These are phyloP conservation scores for Ganoderma boninense DNA, from an alignment of 1,284 basidiomycete genomes.

Conservation along the genomic window DNA sequence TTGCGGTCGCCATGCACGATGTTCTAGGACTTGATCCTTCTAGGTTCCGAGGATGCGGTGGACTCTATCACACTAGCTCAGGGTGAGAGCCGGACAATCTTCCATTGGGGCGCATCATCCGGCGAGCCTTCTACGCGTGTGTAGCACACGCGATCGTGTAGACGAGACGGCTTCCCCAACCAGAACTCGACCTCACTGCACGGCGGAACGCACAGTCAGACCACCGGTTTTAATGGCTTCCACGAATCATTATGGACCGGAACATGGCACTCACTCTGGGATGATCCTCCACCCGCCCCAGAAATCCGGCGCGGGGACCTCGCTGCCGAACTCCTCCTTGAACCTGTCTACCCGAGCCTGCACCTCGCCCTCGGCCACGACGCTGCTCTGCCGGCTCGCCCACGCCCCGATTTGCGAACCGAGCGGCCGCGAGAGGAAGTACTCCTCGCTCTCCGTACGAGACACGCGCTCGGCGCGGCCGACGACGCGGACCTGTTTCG, in stretches of 20 bases:
- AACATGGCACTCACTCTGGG: constrained; percentile 71
- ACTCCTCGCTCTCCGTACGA: constrained; percentile 79
- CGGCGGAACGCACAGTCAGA: not conserved
- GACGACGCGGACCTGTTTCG: constrained; percentile 85
- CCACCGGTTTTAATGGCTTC: not conserved
- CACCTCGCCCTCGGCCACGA: constrained; percentile 79
- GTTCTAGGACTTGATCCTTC: constrained; percentile 11
- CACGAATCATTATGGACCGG: constrained; percentile 2
- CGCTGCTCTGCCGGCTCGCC: constrained; percentile 88
- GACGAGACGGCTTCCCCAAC: constrained; percentile 88
- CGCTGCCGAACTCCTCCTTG: constrained; percentile 67
- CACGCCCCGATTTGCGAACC: constrained; percentile 92
- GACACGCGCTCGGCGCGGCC: constrained; percentile 85
- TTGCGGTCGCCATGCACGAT: not conserved
- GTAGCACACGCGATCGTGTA: constrained; percentile 92
- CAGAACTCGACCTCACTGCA: constrained; percentile 88
- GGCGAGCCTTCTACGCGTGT: constrained; percentile 61
- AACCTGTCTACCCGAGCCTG: constrained; percentile 67
- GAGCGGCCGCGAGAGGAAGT: constrained; percentile 86
- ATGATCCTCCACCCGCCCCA: constrained; percentile 98
- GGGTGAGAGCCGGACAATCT: constrained; percentile 79
- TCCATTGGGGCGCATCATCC: constrained; percentile 68
- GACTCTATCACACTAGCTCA: constrained; percentile 40
- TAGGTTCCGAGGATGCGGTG: not conserved
- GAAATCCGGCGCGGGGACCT: constrained; percentile 86